phyloP scores from a whole-genome alignment of 805 yeast genomes.

The Kodamaea jinghongensis region DNA sequence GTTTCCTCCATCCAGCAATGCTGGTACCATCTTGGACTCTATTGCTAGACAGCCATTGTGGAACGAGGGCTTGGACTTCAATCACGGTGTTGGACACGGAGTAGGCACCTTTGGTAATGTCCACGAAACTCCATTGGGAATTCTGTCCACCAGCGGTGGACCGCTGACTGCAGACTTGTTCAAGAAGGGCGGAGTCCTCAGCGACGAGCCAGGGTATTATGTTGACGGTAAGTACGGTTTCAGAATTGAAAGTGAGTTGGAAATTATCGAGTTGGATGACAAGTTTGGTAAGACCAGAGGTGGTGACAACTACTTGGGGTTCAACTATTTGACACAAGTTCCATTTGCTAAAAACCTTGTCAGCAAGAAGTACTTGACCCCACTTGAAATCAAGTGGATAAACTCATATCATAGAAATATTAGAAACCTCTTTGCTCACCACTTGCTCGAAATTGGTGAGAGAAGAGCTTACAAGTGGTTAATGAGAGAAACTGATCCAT shows the following conservation, averaged over 20 bases:
- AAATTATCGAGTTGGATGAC: constrained; percentile 46
- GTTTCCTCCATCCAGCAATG: constrained; percentile 63
- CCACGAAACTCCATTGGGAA: constrained; percentile 92
- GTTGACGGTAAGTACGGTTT: constrained; percentile 88
- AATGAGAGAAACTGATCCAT: constrained; percentile 52
- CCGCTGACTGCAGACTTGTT: constrained; percentile 47
- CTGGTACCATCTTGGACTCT: constrained; percentile 74
- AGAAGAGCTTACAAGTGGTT: constrained; percentile 70
- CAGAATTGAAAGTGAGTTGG: constrained; percentile 81
- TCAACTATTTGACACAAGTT: constrained; percentile 41
- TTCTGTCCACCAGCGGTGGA: constrained; percentile 54
- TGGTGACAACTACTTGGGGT: constrained; percentile 33
- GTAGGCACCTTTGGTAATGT: constrained; percentile 90
- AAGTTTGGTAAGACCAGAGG: constrained; percentile 36
- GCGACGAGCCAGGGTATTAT: constrained; percentile 95
- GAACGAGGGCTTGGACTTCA: constrained; percentile 79
- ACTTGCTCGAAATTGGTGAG: constrained; percentile 52
- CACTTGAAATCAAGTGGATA: constrained; percentile 37
- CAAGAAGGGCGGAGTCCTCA: constrained; percentile 64
- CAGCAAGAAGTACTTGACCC: constrained; percentile 27
- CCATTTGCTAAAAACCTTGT: constrained; percentile 39
- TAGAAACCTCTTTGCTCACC: constrained; percentile 29
- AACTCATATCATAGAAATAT: constrained; percentile 36
- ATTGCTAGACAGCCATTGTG: constrained; percentile 82
- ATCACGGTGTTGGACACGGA: constrained; percentile 98